Evolutionary conservation across 2,329 filamentous ascomycete genomes (phyloP), one percentile per base, ranked within the genome.

Genomic region (Iodosphaeria phyllophila): DNA sequence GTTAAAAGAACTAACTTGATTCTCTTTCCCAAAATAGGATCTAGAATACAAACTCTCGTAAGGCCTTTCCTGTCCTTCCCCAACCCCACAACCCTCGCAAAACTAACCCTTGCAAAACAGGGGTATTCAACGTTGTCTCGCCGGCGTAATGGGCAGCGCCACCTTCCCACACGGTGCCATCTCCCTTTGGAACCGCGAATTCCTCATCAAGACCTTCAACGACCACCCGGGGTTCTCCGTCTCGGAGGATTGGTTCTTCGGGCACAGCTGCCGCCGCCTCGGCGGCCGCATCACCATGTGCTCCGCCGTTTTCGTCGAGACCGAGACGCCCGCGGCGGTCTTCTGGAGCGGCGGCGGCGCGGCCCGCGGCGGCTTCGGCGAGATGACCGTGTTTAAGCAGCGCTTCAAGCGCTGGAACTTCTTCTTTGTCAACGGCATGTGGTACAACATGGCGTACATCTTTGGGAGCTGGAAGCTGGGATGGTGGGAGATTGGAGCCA

Each of bases 211-310:
- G 16, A 52, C 50, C 2, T 58, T 61, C 34, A 41, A 54, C 27
- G 44, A 55, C 16, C 58, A 62, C 30, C 56, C 58, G 0, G 58
- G 58, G 0, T 62, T 58, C 35, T 52, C 45, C 2, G 51, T 61
- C 6, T 56, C 51, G 1, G 57, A 62, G 25, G 57, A 62, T 35
- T 62, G 58, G 58, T 62, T 58, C 39, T 57, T 62, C 19, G 58
- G 58, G 1, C 53, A 60, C 35, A 51, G 52, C 5, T 51, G 52
- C 19, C 46, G 56, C 9, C 39, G 48, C 14, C 33, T 36, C 10
- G 55, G 58, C 5, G 53, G 46, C 5, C 43, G 56, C 1, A 58
- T 59, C 29, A 43, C 46, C 16, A 58, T 61, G 54, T 60, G 56
- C 31, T 54, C 52, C 2, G 47, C 51, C 2, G 50, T 58, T 6